Evolutionary conservation across 805 yeast genomes (phyloP), one percentile per base, ranked within the genome.

Genomic region (Ogataea chonburiensis): DNA sequence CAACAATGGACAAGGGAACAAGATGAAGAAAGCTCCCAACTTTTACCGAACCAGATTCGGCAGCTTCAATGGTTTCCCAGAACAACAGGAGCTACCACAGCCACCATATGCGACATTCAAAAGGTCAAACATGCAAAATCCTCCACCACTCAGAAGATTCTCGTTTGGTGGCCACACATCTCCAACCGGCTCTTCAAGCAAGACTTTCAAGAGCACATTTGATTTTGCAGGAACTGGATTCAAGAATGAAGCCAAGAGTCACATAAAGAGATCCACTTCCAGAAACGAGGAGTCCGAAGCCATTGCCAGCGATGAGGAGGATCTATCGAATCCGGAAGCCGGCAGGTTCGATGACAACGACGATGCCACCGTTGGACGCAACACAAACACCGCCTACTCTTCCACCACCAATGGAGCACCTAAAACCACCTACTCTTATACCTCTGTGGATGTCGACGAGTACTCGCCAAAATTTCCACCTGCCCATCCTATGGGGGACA

Each of bases 391-490:
- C 2, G 47, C 50, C 1, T 50, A 46, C 37, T 59, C 64, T 9
- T 42, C 49, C 3, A 48, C 44, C 17, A 43, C 51, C 9, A 49
- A 43, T 17, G 52, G 53, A 5, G 53, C 50, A n/a, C 55, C 58
- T 12, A 56, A 49, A 42, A 50, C 60, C 5, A 49, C 45, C 9
- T 54, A 58, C 25, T 53, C 61, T 5, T 48, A 47, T 31, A 50
- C 56, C 8, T 54, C 63, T 5, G 44, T 46, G 17, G 63, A 56
- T 37, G 52, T 47, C 16, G 52, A 41, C 10, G 60, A 54, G 24
- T 37, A 29, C 25, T 45, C 47, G 7, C 45, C 50, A 17, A 35
- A 40, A 10, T 42, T 37, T 17, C 30, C 42, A 4, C 42, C 33
- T 18, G 26, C 19, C 13, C 41, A 41, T 31, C 23, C 27, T 6